phyloP scores from a whole-genome alignment of 176 grass and related monocot genomes.

The Lolium multiflorum region DNA sequence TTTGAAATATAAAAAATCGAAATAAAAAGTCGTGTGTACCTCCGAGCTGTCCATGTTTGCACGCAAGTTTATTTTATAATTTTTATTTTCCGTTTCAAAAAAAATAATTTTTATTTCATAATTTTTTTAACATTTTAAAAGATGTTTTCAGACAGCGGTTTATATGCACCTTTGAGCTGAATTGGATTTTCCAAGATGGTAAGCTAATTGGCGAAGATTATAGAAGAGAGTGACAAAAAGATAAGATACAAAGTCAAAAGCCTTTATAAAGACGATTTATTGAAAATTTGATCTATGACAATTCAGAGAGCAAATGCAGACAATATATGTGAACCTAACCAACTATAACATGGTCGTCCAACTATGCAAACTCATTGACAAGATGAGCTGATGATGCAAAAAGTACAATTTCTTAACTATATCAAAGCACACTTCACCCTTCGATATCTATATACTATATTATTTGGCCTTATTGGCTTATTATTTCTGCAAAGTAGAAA shows the following conservation, averaged over 20 bases:
- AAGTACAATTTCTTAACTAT: background rate
- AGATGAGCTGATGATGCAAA: background rate
- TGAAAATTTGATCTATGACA: conserved; percentile 8
- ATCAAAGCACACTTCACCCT: conserved; percentile 47
- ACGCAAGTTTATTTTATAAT: too few species aligned
- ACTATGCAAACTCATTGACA: conserved; percentile 6
- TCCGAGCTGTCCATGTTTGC: too few species aligned
- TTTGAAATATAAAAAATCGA: too few species aligned
- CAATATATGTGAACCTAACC: background rate
- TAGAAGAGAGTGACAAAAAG: background rate
- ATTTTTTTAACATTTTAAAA: too few species aligned
- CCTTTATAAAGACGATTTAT: background rate
- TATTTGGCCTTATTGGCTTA: background rate
- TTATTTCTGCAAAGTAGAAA: conserved; percentile 18
- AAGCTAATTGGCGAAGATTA: background rate
- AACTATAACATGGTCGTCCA: background rate
- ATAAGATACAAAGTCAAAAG: background rate
- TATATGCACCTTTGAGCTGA: too few species aligned
- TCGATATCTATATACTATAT: conserved; percentile 27
- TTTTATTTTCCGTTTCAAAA: too few species aligned
- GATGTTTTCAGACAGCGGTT: too few species aligned
- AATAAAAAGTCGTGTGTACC: too few species aligned
- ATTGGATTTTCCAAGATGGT: too few species aligned
- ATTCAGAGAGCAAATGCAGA: background rate
- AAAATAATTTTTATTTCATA: too few species aligned